These are phyloP conservation scores for Ramaria rubella DNA, from an alignment of 768 basidiomycete genomes.

Conservation along the genomic window DNA sequence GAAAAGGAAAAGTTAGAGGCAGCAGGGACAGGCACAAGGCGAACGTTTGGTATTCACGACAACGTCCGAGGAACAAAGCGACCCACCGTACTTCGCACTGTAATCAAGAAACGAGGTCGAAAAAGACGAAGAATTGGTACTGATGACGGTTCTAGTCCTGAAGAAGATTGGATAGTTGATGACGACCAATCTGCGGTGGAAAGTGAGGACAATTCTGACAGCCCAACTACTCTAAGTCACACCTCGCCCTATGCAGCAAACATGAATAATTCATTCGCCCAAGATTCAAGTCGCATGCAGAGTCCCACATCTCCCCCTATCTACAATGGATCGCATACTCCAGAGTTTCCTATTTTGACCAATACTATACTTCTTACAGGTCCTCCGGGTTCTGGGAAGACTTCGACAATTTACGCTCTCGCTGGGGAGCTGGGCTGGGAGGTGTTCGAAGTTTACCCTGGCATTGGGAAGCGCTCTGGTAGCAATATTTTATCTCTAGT, in stretches of 20 bases:
- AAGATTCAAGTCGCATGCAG: not conserved
- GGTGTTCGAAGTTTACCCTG: constrained; percentile 94
- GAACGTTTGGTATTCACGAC: constrained; percentile 18
- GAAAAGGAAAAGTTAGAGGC: not conserved
- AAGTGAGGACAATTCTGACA: constrained; percentile 26
- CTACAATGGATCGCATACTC: not conserved
- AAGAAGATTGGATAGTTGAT: constrained; percentile 50
- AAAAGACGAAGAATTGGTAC: constrained; percentile 51
- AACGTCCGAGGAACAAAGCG: constrained; percentile 44
- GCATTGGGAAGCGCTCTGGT: constrained; percentile 84
- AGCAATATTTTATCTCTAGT: constrained; percentile 71
- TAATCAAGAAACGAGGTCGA: constrained; percentile 38
- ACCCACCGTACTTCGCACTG: constrained; percentile 50
- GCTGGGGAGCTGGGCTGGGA: constrained; percentile 93
- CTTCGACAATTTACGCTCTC: constrained; percentile 87
- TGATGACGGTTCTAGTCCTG: constrained; percentile 39
- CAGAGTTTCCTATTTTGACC: constrained; percentile 38
- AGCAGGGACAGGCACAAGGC: constrained; percentile 11
- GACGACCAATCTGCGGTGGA: constrained; percentile 36
- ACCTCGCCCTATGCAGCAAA: not conserved
- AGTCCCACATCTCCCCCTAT: not conserved
- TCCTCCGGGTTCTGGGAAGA: constrained; percentile 84
- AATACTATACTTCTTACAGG: constrained; percentile 86
- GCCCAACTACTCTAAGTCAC: constrained; percentile 5
- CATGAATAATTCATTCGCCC: not conserved